Base-by-base conservation (phyloP, 1,139 yeast genomes). In the Geotrichum histeridarum region DNA sequence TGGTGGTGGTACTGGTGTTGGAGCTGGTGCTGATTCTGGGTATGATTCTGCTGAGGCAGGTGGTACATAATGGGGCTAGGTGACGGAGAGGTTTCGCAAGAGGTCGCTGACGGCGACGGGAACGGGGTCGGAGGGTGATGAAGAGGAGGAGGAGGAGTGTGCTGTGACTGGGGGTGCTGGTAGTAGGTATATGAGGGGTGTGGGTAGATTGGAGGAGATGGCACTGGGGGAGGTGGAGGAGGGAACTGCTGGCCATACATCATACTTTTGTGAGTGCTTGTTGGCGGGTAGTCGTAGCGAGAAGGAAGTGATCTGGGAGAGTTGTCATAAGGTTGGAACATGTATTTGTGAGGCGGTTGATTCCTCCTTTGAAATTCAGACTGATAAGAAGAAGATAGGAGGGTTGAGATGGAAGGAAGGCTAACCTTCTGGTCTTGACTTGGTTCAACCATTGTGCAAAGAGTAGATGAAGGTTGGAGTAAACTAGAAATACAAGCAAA, bases 391-490 rank as follows among this genome's bases (percentile, higher is more conserved):
- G 44, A 36, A 32, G 50, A 39, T 12, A 52, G 46, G 3, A 52
- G 51, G 11, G 54, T 18, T n/a, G 41, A 47, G 44, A 52, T 52
- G 4, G 54, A 52, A 31, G 54, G 54, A 7, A 52, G 48, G 15
- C 35, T 48, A 6, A 41, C 15, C 12, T 37, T 36, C 18, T 14
- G 30, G 43, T 37, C 50, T 9, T 38, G 3, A 22, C 5, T 3
- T 3, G 27, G 5, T 22, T 22, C 27, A 22, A 22, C 27, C 27
- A 22, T 22, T 22, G 27, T 3, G 27, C 27, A 22, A 22, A 22
- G 3, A 22, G 27, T 22, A 22, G 27, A 22, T 22, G 5, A 22
- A 22, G 27, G 27, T 5, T 22, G 27, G 5, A 22, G 27, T 22
- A 22, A 22, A 22, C 27, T 22, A 22, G 27, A 22, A 22, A 22